Evolutionary conservation across 352 stramenopile genomes (phyloP).

Genomic region (Pythium scleroteichum): DNA sequence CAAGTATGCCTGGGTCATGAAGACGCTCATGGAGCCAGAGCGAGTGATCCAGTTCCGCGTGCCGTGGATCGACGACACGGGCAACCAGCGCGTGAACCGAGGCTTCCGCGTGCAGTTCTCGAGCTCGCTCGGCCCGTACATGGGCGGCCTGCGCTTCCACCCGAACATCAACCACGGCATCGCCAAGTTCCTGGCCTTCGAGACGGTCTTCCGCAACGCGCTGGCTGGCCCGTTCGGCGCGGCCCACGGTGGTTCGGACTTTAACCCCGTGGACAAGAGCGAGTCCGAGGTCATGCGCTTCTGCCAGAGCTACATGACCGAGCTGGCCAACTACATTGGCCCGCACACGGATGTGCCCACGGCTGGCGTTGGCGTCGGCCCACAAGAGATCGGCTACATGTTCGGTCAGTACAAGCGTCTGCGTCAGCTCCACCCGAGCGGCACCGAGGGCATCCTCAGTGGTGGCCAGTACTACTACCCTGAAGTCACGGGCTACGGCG

Average conservation of each 20-base stretch:
- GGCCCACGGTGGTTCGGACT: constrained; percentile 93
- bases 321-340: constrained; percentile 98
- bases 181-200: constrained; percentile 93
- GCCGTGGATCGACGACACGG: constrained; percentile 96
- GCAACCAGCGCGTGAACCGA: constrained; percentile 94
- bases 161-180: constrained; percentile 87
- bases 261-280: constrained; percentile 97
- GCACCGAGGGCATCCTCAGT: constrained; percentile 88
- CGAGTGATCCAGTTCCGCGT: constrained; percentile 95
- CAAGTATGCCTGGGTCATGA: constrained; percentile 91
- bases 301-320: constrained; percentile 98
- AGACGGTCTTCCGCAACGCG: constrained; percentile 96
- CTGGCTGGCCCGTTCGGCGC: constrained; percentile 80
- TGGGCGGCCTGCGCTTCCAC: constrained; percentile 96
- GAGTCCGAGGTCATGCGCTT: constrained; percentile 98
- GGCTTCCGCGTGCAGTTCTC: constrained; percentile 98
- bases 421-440: constrained; percentile 73
- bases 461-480: constrained; percentile 89
- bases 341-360: constrained; percentile 95
- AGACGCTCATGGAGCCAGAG: constrained; percentile 96
- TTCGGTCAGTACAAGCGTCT: constrained; percentile 99
- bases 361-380: constrained; percentile 93
- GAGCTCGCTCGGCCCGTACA: constrained; percentile 90
- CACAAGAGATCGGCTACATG: constrained; percentile 96
- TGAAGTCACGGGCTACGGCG: constrained; percentile 91